Evolutionary conservation across 148 eudicot species (phyloP).

Genomic region (Silene conica): DNA sequence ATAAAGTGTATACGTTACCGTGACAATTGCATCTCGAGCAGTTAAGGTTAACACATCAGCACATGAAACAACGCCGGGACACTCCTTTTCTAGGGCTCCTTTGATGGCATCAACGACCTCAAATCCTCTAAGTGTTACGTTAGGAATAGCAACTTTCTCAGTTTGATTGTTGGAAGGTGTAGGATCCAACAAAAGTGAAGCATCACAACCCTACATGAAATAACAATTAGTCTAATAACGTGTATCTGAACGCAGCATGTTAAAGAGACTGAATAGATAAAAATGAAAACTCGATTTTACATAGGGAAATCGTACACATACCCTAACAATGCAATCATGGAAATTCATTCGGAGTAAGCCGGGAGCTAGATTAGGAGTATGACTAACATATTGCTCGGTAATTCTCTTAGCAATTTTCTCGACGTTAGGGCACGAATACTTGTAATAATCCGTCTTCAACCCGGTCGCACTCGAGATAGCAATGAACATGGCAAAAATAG

Average conservation of each 20-base stretch:
- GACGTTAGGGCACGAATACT: constrained; percentile 35
- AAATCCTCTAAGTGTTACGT: constrained; percentile 43
- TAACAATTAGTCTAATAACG: no score
- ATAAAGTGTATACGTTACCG: constrained; percentile 24
- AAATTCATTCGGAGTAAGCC: constrained; percentile 50
- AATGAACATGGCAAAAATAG: constrained; percentile 12
- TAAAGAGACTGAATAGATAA: no score
- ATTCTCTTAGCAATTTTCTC: constrained; percentile 33
- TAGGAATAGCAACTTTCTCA: constrained; percentile 36
- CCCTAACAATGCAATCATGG: constrained; percentile 63
- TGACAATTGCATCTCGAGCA: constrained; percentile 40
- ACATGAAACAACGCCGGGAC: constrained; percentile 54
- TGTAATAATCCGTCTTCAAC: constrained; percentile 32
- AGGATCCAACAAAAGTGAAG: constrained; percentile 39
- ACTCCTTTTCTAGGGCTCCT: constrained; percentile 28
- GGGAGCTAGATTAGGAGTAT: constrained; percentile 38
- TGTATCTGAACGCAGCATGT: no score
- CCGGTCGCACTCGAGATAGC: constrained; percentile 22
- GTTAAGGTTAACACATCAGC: constrained; percentile 46
- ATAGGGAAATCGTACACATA: background rate
- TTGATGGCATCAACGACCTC: constrained; percentile 39
- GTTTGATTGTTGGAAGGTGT: constrained; percentile 28
- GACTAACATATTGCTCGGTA: constrained; percentile 27
- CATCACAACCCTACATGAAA: constrained; percentile 69
- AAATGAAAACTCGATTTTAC: no score